Conservation (phyloP, 257 asterid species). For the Plantago elongata region DNA sequence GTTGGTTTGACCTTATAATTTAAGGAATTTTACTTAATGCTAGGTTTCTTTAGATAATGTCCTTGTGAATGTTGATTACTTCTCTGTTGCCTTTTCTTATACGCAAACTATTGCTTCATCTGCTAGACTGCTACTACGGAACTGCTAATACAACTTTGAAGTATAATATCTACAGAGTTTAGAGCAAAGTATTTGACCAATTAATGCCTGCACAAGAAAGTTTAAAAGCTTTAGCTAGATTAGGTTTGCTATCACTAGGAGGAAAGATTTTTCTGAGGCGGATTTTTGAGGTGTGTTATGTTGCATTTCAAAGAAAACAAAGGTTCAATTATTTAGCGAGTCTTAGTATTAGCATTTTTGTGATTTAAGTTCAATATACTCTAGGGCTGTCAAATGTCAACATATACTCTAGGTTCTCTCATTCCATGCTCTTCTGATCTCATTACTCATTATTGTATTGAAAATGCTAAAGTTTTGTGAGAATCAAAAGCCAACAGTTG, state of each 20-base stretch:
- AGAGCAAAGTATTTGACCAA: slow-evolving; percentile 84
- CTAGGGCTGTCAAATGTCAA: no score
- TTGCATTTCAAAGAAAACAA: slow-evolving; percentile 13
- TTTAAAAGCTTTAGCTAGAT: slow-evolving; percentile 81
- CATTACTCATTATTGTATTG: no score
- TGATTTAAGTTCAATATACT: no score
- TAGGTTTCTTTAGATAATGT: no score
- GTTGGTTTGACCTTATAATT: background rate
- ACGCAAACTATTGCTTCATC: background rate
- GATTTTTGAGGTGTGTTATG: slow-evolving; percentile 74
- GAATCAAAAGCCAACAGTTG: no score
- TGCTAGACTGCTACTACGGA: slow-evolving; percentile 25
- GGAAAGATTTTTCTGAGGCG: slow-evolving; percentile 86
- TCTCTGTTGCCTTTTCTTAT: no score
- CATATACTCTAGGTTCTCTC: no score
- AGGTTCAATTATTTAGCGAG: slow-evolving; percentile 13
- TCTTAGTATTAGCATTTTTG: no score
- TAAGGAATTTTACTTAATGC: no score
- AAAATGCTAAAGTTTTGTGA: no score
- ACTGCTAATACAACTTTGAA: slow-evolving; percentile 22
- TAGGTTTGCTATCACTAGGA: slow-evolving; percentile 92
- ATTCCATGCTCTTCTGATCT: no score
- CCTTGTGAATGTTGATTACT: no score
- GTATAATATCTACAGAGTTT: slow-evolving; percentile 57
- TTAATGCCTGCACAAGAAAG: slow-evolving; percentile 88